These are phyloP conservation scores for Colletotrichum eremochloae DNA, from an alignment of 2,329 filamentous ascomycete genomes.

Conservation along the genomic window DNA sequence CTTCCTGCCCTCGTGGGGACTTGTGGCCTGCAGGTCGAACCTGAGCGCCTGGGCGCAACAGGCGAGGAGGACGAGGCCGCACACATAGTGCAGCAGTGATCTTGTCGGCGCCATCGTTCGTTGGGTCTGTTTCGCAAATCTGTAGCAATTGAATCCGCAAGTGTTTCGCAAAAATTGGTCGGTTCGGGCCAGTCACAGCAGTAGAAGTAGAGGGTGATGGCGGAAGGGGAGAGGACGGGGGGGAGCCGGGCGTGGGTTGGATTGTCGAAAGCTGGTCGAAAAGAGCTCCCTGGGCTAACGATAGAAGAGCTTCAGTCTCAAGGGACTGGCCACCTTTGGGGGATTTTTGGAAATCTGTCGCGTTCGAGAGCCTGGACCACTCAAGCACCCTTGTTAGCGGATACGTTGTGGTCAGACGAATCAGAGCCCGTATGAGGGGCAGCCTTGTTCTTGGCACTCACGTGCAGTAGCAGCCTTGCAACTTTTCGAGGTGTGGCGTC, in stretches of 20 bases:
- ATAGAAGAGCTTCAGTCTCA: conserved; percentile 36
- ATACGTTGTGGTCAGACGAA: conserved; percentile 17
- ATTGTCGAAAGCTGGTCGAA: conserved; percentile 25
- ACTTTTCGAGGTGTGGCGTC: conserved; percentile 34
- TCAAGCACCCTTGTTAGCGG: conserved; percentile 22
- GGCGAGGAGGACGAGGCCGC: conserved; percentile 69
- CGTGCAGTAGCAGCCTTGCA: conserved; percentile 35
- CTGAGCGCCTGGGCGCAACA: conserved; percentile 79
- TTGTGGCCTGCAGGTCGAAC: conserved; percentile 87
- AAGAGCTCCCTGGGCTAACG: conserved; percentile 39
- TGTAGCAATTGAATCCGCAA: background rate
- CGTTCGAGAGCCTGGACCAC: conserved; percentile 42
- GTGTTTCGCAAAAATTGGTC: conserved; percentile 5
- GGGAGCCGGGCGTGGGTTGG: conserved; percentile 15
- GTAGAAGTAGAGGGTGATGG: conserved; percentile 51
- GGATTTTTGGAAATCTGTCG: conserved; percentile 45
- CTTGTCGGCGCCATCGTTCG: conserved; percentile 62
- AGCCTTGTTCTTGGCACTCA: conserved; percentile 25
- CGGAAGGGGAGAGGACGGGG: conserved; percentile 52
- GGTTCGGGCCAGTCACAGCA: conserved; percentile 2
- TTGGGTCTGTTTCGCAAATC: conserved; percentile 2
- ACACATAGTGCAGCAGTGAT: conserved; percentile 70
- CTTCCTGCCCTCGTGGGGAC: conserved; percentile 72
- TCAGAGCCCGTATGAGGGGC: background rate
- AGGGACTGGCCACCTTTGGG: conserved; percentile 31